phyloP scores from a whole-genome alignment of 768 basidiomycete species.

The Pleurotus tuber-regium region DNA sequence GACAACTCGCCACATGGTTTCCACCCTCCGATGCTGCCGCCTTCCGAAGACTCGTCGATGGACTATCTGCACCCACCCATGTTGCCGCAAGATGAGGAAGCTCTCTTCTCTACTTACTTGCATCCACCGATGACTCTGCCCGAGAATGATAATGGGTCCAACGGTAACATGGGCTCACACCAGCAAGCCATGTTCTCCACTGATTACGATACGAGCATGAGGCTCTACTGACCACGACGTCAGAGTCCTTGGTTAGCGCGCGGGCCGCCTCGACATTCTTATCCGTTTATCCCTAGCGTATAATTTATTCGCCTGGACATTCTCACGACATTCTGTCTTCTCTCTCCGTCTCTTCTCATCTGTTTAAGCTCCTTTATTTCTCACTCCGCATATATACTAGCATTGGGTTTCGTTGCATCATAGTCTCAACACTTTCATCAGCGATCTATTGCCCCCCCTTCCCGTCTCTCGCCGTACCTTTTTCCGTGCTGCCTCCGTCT shows the following conservation, averaged over 20 bases:
- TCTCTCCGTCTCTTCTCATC: not conserved
- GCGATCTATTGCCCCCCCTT: conserved; percentile 3
- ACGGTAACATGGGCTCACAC: conserved; percentile 5
- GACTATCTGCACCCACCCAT: conserved; percentile 69
- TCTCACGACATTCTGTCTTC: not conserved
- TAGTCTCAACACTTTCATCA: conserved; percentile 11
- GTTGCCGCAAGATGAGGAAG: conserved; percentile 64
- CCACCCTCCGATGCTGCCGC: conserved; percentile 70
- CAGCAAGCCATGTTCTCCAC: conserved; percentile 14
- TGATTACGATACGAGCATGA: conserved; percentile 12
- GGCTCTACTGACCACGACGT: conserved; percentile 1
- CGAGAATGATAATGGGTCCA: conserved; percentile 25
- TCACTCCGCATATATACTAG: conserved; percentile 7
- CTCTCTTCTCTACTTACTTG: conserved; percentile 46
- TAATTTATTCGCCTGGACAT: not conserved
- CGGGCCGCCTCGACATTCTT: not conserved
- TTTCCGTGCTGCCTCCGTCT: conserved; percentile 1
- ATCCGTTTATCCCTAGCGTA: not conserved
- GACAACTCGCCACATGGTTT: conserved; percentile 55
- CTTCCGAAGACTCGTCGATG: conserved; percentile 61
- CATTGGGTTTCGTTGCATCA: conserved; percentile 11
- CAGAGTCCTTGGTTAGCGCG: conserved; percentile 1
- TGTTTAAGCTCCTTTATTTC: too few species aligned
- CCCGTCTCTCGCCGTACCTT: not conserved
- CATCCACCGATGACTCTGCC: conserved; percentile 45